Conservation (phyloP, 208 protist genomes). For the Leishmania arabica region DNA sequence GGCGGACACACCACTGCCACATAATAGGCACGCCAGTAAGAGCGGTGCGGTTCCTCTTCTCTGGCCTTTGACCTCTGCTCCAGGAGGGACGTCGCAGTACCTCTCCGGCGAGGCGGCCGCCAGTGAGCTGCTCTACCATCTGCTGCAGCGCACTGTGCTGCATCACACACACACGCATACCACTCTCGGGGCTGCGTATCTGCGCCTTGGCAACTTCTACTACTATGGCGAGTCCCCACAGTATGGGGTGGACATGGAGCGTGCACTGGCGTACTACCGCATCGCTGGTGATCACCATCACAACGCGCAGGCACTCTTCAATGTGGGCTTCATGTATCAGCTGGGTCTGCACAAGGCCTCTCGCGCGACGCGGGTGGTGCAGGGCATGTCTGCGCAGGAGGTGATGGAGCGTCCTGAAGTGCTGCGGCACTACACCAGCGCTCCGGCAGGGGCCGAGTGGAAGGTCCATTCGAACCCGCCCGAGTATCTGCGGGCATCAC, state of each 20-base stretch:
- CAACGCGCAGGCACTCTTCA: constrained; percentile 55
- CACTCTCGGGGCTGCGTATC: constrained; percentile 36
- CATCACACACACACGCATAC: constrained; percentile 14
- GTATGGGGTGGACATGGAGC: constrained; percentile 45
- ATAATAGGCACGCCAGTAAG: neutral
- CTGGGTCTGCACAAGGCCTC: constrained; percentile 43
- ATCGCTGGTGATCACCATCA: constrained; percentile 35
- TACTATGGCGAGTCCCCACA: constrained; percentile 62
- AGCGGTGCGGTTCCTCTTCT: constrained; percentile 8
- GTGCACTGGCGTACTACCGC: constrained; percentile 67
- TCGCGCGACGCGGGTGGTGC: constrained; percentile 13
- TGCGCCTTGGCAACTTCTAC: constrained; percentile 75
- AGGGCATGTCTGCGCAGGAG: constrained; percentile 7
- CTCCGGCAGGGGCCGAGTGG: constrained; percentile 10
- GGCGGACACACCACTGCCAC: neutral
- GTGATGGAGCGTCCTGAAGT: neutral
- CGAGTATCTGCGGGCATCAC: constrained; percentile 14
- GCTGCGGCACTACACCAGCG: constrained; percentile 1
- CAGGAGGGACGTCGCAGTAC: constrained; percentile 10
- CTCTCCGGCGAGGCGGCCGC: constrained; percentile 53
- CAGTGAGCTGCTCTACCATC: constrained; percentile 42
- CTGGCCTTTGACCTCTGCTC: constrained; percentile 1
- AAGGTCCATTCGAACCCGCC: constrained; percentile 26
- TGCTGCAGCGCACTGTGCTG: constrained; percentile 43
- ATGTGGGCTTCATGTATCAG: constrained; percentile 73